Evolutionary conservation across 495 filamentous ascomycete species (phyloP), one percentile per base, ranked within the genome.

Genomic region (Clohesyomyces aquaticus): DNA sequence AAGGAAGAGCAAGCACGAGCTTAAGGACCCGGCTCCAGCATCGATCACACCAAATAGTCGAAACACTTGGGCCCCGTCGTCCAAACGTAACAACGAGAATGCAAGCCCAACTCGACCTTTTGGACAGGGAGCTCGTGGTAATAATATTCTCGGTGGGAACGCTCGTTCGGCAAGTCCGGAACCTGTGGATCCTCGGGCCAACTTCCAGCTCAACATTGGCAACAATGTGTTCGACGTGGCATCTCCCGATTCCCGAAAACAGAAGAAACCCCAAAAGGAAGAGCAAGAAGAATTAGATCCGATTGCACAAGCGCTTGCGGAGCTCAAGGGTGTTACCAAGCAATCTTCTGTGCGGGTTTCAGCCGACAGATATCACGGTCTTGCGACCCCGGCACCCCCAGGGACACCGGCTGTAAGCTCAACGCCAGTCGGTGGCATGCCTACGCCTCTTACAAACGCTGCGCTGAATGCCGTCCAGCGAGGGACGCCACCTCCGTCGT

Each of bases 181-280:
- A 52, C 94, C 92, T 2, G 91, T 93, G 27, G 93, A 96, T 73
- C 93, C 95, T 32, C 84, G 93, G 38, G 90, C 95, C 47, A 96
- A 89, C 74, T 87, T 97, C 71, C 93, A 96, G 48, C 81, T 99
- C n/a, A 96, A 96, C 73, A 84, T 99, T 18, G 95, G 95, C 8
- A 88, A 91, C 70, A 99, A 98, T 68, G 92, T 98, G 23, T 98
- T 99, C 76, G 87, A 96, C 68, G 93, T 99, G 8, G 89, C 90
- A n/a, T 89, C 89, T 4, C 89, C 91, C 0, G 91, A 93, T 57
- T 57, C 79, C 1, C 76, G 55, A 67, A 64, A 3, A 75, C 76
- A 65, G 50, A 55, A 50, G 59, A 61, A 58, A 35, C 18, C 65
- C 50, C 60, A 61, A 26, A 61, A 48, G 25, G 81, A 84, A 42